A percentile compares a stretch with the other conserved stretches of the same genome.
Conservation (phyloP, 306 rosid genomes). For the Crotalaria pallida region DNA sequence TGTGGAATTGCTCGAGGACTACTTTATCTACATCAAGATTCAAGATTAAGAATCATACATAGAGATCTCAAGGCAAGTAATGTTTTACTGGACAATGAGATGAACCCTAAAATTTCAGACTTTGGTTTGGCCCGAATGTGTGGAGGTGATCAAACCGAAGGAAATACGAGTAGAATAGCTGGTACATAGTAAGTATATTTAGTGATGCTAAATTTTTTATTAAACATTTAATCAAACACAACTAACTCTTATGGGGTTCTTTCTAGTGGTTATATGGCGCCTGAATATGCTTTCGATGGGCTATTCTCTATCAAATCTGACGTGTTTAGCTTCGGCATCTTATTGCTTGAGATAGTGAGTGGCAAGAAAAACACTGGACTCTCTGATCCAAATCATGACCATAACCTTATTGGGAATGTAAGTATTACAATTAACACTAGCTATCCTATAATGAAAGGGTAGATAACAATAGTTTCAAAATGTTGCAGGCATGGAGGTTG, state of each 20-base stretch:
- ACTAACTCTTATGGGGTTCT: neutral
- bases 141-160: neutral
- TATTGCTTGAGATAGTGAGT: neutral
- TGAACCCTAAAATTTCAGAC: neutral
- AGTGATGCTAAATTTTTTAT: no score
- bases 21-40: neutral
- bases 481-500: conserved; percentile 11
- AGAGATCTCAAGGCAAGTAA: neutral
- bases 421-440: neutral
- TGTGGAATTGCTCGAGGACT: neutral
- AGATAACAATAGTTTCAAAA: neutral
- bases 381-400: neutral
- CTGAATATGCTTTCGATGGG: conserved; percentile 10
- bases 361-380: conserved; percentile 1
- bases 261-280: conserved; percentile 15
- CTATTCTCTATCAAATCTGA: conserved; percentile 13
- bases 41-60: neutral
- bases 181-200: neutral
- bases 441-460: neutral
- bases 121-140: neutral
- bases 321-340: conserved; percentile 1
- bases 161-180: neutral
- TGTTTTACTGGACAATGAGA: neutral
- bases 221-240: neutral
- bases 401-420: neutral